phyloP scores from a whole-genome alignment of 202 grass and related monocot genomes.

The Saccharum hybrid region DNA sequence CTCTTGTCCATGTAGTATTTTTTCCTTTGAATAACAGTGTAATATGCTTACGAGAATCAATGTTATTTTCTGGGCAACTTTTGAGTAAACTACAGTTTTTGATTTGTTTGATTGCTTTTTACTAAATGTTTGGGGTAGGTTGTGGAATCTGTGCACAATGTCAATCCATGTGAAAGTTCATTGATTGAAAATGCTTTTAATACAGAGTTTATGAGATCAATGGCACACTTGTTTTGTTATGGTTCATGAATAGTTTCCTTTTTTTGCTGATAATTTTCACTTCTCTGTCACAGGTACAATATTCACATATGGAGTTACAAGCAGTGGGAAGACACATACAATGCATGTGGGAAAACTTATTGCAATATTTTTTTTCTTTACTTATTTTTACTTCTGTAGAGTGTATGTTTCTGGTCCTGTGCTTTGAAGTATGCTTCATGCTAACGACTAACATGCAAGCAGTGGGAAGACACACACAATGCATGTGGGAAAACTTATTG shows the following conservation, averaged over 20 bases:
- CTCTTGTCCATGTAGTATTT: constrained; percentile 1
- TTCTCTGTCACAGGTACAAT: constrained; percentile 70
- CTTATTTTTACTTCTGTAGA: constrained; percentile 15
- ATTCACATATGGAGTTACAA: constrained; percentile 93
- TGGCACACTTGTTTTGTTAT: neutral
- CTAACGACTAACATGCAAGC: neutral
- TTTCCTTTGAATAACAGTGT: neutral
- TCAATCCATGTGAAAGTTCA: neutral
- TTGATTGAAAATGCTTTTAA: neutral
- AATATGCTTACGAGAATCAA: neutral
- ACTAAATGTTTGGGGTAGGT: neutral
- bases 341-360: constrained; percentile 79
- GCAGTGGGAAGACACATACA: constrained; percentile 91
- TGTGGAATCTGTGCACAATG: neutral
- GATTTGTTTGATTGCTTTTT: constrained; percentile 7
- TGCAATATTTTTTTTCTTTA: constrained; percentile 17
- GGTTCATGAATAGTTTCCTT: neutral
- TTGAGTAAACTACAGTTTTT: neutral
- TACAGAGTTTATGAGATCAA: constrained; percentile 1
- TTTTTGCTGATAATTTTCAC: constrained; percentile 10
- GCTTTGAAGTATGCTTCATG: neutral
- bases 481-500: constrained; percentile 69
- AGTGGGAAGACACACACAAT: constrained; percentile 41
- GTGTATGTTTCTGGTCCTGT: neutral
- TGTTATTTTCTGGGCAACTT: constrained; percentile 4